Evolutionary conservation across 208 protist genomes (phyloP).

Genomic region (Wallacemonas collosoma): DNA sequence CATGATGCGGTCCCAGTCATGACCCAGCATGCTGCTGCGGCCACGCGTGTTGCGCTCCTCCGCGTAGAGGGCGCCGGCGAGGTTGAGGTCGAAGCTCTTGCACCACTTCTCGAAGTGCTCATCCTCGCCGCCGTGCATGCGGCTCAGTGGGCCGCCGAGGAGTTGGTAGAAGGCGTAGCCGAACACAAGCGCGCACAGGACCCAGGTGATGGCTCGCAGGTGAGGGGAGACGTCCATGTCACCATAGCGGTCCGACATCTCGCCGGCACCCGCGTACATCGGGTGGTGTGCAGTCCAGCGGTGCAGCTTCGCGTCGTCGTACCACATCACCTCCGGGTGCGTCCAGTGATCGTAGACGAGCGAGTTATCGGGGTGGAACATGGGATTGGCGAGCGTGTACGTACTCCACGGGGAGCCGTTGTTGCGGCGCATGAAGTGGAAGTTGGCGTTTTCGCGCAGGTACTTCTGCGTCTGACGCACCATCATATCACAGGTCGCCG

Average conservation of each 20-base stretch:
- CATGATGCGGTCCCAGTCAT: conserved; percentile 85
- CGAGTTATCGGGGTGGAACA: conserved; percentile 89
- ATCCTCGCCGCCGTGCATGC: conserved; percentile 46
- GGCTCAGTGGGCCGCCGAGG: conserved; percentile 33
- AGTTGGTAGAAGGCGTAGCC: conserved; percentile 57
- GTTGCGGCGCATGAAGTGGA: conserved; percentile 84
- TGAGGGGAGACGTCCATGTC: conserved; percentile 85
- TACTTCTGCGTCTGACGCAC: conserved; percentile 93
- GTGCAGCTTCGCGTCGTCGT: conserved; percentile 91
- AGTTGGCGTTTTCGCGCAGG: conserved; percentile 84
- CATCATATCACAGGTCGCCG: conserved; percentile 92
- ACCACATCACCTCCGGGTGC: conserved; percentile 90
- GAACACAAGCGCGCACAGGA: conserved; percentile 35
- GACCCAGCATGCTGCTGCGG: conserved; percentile 50
- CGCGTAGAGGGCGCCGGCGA: conserved; percentile 71
- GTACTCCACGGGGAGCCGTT: conserved; percentile 82
- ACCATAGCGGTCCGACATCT: conserved; percentile 82
- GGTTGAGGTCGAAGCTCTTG: conserved; percentile 58
- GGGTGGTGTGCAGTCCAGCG: conserved; percentile 85
- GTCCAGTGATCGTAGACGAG: conserved; percentile 93
- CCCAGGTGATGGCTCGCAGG: conserved; percentile 46
- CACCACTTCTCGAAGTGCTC: conserved; percentile 76
- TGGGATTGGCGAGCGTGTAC: conserved; percentile 82
- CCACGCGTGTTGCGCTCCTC: conserved; percentile 83
- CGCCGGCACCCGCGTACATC: conserved; percentile 75